These are phyloP conservation scores for Filobasidium floriforme DNA, from an alignment of 768 basidiomycete species.

Conservation along the genomic window DNA sequence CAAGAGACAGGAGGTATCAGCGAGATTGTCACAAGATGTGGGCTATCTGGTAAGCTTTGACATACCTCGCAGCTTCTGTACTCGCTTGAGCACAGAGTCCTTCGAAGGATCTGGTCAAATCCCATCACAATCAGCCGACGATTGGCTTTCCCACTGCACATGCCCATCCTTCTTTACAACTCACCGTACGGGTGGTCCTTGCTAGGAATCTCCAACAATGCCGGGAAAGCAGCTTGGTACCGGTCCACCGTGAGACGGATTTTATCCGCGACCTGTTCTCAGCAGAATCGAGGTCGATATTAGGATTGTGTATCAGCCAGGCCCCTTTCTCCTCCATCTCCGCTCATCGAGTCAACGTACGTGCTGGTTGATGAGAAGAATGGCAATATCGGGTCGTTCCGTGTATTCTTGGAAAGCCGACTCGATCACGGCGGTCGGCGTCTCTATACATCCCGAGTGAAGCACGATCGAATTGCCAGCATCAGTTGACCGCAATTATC, in stretches of 20 bases:
- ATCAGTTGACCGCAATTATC: neutral
- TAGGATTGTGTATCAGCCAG: neutral
- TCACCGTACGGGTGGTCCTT: slow-evolving; percentile 97
- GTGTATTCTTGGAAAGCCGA: slow-evolving; percentile 89
- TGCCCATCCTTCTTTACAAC: slow-evolving; percentile 29
- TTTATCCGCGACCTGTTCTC: slow-evolving; percentile 79
- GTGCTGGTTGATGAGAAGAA: slow-evolving; percentile 96
- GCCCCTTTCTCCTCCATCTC: neutral
- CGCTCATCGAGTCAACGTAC: slow-evolving; percentile 50
- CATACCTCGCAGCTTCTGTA: slow-evolving; percentile 82
- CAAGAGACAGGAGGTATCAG: too few species aligned
- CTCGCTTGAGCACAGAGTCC: slow-evolving; percentile 89
- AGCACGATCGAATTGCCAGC: neutral
- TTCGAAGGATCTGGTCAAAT: slow-evolving; percentile 71
- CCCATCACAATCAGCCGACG: neutral
- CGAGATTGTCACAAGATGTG: too few species aligned
- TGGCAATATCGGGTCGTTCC: slow-evolving; percentile 87
- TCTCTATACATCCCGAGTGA: slow-evolving; percentile 55
- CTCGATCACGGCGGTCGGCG: slow-evolving; percentile 82
- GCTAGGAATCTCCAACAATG: slow-evolving; percentile 91
- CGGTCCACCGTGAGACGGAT: slow-evolving; percentile 90
- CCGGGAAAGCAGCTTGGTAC: slow-evolving; percentile 93
- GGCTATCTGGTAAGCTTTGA: too few species aligned
- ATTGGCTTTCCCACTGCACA: neutral
- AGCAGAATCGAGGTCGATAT: too few species aligned